Conservation (phyloP, 768 basidiomycete species). For the Paxillus involutus region DNA sequence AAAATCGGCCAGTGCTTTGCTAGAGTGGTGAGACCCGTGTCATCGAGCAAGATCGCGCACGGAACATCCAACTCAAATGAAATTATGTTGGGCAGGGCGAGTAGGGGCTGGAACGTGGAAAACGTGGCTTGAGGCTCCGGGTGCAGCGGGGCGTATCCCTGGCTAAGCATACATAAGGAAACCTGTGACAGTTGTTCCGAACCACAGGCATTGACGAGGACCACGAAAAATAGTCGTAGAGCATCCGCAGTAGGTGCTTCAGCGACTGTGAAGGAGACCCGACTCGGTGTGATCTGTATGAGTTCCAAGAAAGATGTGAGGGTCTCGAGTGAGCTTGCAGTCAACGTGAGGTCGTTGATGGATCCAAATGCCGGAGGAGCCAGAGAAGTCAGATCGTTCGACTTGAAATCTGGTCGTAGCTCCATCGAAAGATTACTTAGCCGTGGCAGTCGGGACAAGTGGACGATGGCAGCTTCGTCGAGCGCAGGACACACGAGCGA, state of each 20-base stretch:
- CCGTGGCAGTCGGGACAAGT: slow-evolving; percentile 21
- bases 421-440: slow-evolving; percentile 15
- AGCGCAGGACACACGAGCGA: slow-evolving; percentile 18
- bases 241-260: slow-evolving; percentile 12
- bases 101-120: slow-evolving; percentile 18
- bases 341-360: slow-evolving; percentile 10
- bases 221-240: slow-evolving; percentile 21
- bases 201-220: slow-evolving; percentile 12
- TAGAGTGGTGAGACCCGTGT: slow-evolving; percentile 16
- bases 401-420: slow-evolving; percentile 12
- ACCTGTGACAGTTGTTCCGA: slow-evolving; percentile 5
- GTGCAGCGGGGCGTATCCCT: too few species aligned
- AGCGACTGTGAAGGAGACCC: slow-evolving; percentile 17
- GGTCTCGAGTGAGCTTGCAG: slow-evolving; percentile 7
- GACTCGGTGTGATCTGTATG: slow-evolving; percentile 14
- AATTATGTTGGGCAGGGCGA: slow-evolving; percentile 10
- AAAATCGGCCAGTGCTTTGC: slow-evolving; percentile 22
- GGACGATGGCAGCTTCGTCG: slow-evolving; percentile 20
- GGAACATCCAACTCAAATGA: slow-evolving; percentile 16
- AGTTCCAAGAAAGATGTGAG: slow-evolving; percentile 21
- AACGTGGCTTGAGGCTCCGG: too few species aligned
- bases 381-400: slow-evolving; percentile 13
- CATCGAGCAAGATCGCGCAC: slow-evolving; percentile 21
- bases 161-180: slow-evolving; percentile 10
- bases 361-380: slow-evolving; percentile 16